Evolutionary conservation across 495 filamentous ascomycete species (phyloP).

Genomic region (Poronia punctata): DNA sequence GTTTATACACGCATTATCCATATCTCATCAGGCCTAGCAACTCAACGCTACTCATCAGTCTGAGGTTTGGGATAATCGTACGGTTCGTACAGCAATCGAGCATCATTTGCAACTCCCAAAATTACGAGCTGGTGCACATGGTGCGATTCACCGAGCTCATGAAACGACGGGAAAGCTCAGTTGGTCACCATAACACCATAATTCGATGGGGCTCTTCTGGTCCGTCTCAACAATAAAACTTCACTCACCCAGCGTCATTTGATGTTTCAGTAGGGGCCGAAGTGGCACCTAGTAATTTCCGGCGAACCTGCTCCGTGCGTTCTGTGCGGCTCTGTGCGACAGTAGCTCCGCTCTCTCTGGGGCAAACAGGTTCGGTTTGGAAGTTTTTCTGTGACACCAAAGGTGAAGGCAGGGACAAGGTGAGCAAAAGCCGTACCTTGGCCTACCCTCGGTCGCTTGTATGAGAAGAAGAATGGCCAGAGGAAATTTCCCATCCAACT

Average conservation of each 20-base stretch:
- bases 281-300: conserved; percentile 4
- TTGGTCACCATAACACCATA: not conserved
- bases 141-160: no score
- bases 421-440: conserved; percentile 1
- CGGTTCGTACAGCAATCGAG: no score
- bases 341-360: not conserved
- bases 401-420: not conserved
- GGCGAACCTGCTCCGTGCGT: not conserved
- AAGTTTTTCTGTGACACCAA: not conserved
- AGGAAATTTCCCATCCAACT: no score
- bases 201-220: not conserved
- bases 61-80: no score
- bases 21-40: no score
- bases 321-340: conserved; percentile 1
- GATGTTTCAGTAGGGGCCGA: conserved; percentile 3
- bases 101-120: no score
- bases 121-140: no score
- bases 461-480: not conserved
- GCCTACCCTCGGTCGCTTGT: not conserved
- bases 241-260: not conserved
- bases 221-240: not conserved
- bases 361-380: not conserved
- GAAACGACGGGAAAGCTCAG: no score
- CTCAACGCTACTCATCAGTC: no score
- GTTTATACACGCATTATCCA: no score